Evolutionary conservation across 1,284 basidiomycete species (phyloP), one percentile per base, ranked within the genome.

Genomic region (Gomphus bonarii): DNA sequence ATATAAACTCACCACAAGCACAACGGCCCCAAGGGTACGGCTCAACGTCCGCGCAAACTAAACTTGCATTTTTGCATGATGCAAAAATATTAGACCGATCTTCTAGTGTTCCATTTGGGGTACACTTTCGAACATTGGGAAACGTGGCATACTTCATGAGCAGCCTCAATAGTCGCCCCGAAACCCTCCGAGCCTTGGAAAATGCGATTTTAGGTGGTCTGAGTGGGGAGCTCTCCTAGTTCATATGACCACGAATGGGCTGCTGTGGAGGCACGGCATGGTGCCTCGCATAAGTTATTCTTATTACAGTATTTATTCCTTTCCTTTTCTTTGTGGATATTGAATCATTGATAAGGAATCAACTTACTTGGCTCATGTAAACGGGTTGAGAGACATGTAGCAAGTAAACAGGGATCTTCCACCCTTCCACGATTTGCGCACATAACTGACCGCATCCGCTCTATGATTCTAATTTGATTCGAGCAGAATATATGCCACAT

Each of bases 111-210:
- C 74, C 77, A 0, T 92, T 88, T 66, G 80, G 83, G 20, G 79
- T 97, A 16, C 90, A 98, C 69, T 93, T 83, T 59, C 77, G 95
- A 60, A 95, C 95, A 0, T 73, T 98, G 28, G 95, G 95, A 0
- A 85, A 97, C 65, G 88, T 97, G 10, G 86, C 90, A 11, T 99
- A 99, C 70, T 85, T 97, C 69, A 97, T 99, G 81, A 88, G 85
- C 6, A 95, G 88, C 70, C 75, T 98, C 46, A 94, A 93, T 65
- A 91, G 89, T 0, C 66, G 71, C 1, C 55, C 70, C 1, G 63
- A 67, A 9, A 75, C 77, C n/a, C 72, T 85, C 36, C 75, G 79
- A 58, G 73, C 75, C 12, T 64, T 88, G 10, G 83, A 89, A 63
- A 73, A 8, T 54, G 22, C 52, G 12, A 42, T 54, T 30, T 11